Percentiles rank a stretch among this genome's conserved stretches.
Evolutionary conservation across 495 filamentous ascomycete genomes (phyloP).

Genomic region (Poronia punctata): DNA sequence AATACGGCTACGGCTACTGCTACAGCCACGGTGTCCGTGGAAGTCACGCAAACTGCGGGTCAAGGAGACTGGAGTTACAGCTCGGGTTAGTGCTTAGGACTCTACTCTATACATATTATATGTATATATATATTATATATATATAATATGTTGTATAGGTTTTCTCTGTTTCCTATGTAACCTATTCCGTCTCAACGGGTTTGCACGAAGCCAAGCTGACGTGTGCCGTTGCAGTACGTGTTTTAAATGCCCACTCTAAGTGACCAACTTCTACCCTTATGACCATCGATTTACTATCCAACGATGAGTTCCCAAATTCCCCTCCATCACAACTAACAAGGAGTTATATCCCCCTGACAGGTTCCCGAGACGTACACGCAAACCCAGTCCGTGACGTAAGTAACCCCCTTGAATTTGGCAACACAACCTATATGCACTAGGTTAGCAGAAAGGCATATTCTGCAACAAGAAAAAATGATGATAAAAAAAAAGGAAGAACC

Average conservation of each 20-base stretch:
- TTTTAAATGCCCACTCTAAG: too few relatives aligned
- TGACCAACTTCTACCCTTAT: neutral
- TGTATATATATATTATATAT: neutral
- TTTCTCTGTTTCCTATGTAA: too few relatives aligned
- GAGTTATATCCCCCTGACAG: too few relatives aligned
- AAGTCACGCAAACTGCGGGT: too few relatives aligned
- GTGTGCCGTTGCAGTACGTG: constrained; percentile 7
- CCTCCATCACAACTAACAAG: too few relatives aligned
- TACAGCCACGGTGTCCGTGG: constrained; percentile 5
- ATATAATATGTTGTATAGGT: too few relatives aligned
- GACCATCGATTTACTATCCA: neutral
- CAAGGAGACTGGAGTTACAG: neutral
- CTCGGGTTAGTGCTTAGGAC: constrained; percentile 7
- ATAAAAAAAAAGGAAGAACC: too few relatives aligned
- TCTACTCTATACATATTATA: neutral
- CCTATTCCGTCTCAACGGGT: too few relatives aligned
- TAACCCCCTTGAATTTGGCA: neutral
- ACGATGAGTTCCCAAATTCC: neutral
- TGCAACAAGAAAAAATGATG: too few relatives aligned
- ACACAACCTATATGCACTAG: too few relatives aligned
- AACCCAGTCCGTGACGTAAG: constrained; percentile 8
- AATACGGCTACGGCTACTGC: neutral
- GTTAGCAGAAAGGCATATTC: too few relatives aligned
- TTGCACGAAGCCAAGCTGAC: constrained; percentile 6
- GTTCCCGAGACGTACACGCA: neutral